Evolutionary conservation across 257 asterid genomes (phyloP).

Genomic region (Misopates orontium): DNA sequence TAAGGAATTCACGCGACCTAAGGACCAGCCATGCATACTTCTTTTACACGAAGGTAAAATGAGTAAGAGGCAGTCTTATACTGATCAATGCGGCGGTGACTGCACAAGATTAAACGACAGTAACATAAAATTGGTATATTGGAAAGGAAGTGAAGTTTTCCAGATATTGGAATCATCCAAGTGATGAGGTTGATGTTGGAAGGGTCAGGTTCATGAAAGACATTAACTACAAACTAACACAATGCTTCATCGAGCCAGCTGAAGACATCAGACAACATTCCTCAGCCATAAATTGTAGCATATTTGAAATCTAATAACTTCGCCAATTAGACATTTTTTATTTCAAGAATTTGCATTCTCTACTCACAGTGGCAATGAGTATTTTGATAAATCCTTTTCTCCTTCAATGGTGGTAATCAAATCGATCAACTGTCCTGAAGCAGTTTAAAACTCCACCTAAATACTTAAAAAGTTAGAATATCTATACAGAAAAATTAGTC

Average conservation of each 20-base stretch:
- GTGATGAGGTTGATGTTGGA: constrained; percentile 4
- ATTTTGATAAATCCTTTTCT: constrained; percentile 87
- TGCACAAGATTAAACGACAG: constrained; percentile 40
- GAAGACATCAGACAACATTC: background rate
- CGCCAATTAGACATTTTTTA: background rate
- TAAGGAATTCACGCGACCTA: background rate
- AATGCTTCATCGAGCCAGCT: background rate
- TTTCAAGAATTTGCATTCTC: constrained; percentile 15
- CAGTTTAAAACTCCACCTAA: constrained; percentile 58
- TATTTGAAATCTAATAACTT: constrained; percentile 1
- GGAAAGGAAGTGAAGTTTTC: background rate
- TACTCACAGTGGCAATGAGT: constrained; percentile 84
- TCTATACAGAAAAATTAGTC: constrained; percentile 7
- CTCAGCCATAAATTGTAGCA: background rate
- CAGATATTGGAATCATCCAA: constrained; percentile 4
- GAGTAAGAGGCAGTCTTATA: constrained; percentile 96
- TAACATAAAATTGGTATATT: background rate
- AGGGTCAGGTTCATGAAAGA: constrained; percentile 8
- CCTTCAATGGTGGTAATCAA: constrained; percentile 84
- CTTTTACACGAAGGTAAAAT: constrained; percentile 53
- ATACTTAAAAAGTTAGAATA: constrained; percentile 18
- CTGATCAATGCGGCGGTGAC: constrained; percentile 91
- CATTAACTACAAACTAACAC: constrained; percentile 3
- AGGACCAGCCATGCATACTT: background rate
- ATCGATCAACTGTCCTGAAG: constrained; percentile 98